Conservation (phyloP, 1,139 yeast species). For the Scheffersomyces cryptocercus region DNA sequence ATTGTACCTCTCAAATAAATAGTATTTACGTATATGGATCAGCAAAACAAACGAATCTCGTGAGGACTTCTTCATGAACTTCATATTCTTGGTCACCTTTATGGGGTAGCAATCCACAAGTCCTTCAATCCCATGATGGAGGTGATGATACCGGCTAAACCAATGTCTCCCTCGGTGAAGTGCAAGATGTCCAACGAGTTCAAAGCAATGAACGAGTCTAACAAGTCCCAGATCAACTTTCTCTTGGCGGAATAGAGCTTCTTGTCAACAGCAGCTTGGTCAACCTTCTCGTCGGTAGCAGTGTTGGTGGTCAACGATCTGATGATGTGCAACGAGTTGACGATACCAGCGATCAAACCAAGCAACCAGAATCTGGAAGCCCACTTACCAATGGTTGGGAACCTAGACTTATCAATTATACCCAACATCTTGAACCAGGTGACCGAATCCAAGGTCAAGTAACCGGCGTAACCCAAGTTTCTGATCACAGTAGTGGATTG, state of each 20-base stretch:
- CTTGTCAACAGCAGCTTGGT: slow-evolving; percentile 19
- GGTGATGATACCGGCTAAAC: slow-evolving; percentile 82
- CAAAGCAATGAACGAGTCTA: slow-evolving; percentile 77
- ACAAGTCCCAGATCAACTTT: slow-evolving; percentile 75
- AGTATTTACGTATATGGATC: no score
- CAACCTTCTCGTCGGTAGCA: slow-evolving; percentile 29
- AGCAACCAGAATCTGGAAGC: slow-evolving; percentile 75
- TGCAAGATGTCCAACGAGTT: slow-evolving; percentile 63
- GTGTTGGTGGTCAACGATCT: slow-evolving; percentile 13
- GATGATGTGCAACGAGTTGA: slow-evolving; percentile 50
- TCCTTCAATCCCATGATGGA: slow-evolving; percentile 77
- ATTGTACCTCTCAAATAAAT: no score
- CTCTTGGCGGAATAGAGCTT: slow-evolving; percentile 52
- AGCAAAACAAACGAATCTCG: no score
- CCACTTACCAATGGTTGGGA: slow-evolving; percentile 40
- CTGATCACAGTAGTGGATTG: slow-evolving; percentile 61
- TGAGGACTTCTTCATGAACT: no score
- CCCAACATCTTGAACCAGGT: slow-evolving; percentile 65
- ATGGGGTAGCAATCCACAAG: slow-evolving; percentile 52
- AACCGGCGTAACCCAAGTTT: slow-evolving; percentile 74
- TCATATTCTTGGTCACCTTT: neutral
- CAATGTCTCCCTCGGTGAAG: slow-evolving; percentile 79
- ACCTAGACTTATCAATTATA: slow-evolving; percentile 34
- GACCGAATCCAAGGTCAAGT: slow-evolving; percentile 72
- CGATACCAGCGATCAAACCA: slow-evolving; percentile 65